Evolutionary conservation across 2,329 filamentous ascomycete species (phyloP).

Genomic region (Ustulina deusta): DNA sequence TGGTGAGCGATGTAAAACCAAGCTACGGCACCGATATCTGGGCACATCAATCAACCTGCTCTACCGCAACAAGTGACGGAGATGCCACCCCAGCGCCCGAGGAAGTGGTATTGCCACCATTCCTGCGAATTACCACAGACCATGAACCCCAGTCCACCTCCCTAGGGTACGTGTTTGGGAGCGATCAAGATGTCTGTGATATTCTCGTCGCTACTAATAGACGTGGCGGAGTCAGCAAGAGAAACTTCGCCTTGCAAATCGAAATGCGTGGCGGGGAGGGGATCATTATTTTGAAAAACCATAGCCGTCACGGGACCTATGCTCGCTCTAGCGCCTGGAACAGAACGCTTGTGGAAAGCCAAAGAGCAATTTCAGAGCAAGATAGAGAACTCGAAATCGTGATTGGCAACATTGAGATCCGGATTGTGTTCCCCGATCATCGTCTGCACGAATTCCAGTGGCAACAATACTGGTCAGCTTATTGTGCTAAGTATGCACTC

Average conservation of each 20-base stretch:
- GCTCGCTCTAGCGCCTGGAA: too few relatives aligned
- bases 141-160: neutral
- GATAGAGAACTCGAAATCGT: neutral
- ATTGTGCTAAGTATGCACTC: neutral
- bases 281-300: neutral
- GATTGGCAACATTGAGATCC: neutral
- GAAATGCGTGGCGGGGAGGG: neutral
- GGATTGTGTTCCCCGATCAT: neutral
- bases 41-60: neutral
- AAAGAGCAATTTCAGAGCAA: neutral
- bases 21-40: neutral
- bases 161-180: slow-evolving; percentile 13
- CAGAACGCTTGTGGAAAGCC: neutral
- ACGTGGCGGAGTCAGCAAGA: neutral
- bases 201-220: neutral
- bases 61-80: neutral
- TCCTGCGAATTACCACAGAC: slow-evolving; percentile 18
- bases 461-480: neutral
- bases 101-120: neutral
- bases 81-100: neutral
- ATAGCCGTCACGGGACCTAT: neutral
- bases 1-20: neutral
- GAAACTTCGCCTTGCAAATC: slow-evolving; percentile 1
- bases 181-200: neutral
- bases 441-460: neutral